phyloP scores from a whole-genome alignment of 139 green algal genomes.

The Micractinium conductrix region DNA sequence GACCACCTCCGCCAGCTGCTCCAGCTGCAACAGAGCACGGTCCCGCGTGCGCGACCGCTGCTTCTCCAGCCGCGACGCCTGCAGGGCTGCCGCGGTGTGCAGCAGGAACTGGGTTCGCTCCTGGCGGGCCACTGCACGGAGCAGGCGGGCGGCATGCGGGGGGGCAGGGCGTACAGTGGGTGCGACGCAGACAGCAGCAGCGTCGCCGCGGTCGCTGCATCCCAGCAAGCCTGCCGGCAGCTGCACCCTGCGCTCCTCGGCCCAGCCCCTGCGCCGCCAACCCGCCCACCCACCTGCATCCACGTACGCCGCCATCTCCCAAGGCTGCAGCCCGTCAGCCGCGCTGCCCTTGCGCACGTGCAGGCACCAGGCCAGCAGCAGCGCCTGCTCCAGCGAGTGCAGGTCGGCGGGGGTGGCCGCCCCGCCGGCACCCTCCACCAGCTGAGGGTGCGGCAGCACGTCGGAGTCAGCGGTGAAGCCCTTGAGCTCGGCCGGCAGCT shows the following conservation, averaged over 20 bases:
- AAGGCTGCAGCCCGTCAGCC: constrained; percentile 60
- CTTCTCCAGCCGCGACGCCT: constrained; percentile 71
- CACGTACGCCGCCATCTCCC: constrained; percentile 83
- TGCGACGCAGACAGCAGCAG: too few relatives aligned
- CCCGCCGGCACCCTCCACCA: constrained; percentile 43
- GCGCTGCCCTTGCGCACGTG: constrained; percentile 69
- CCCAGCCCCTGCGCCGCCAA: too few relatives aligned
- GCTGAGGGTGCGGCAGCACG: constrained; percentile 59
- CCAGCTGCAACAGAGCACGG: constrained; percentile 75
- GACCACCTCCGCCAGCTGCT: constrained; percentile 63
- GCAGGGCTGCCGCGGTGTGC: constrained; percentile 50
- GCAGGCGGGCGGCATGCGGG: too few relatives aligned
- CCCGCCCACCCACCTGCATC: constrained; percentile 55
- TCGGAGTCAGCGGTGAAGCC: constrained; percentile 37
- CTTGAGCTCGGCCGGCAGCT: constrained; percentile 18
- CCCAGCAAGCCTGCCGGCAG: too few relatives aligned
- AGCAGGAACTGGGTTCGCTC: constrained; percentile 45
- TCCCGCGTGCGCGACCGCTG: constrained; percentile 78
- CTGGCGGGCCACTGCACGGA: constrained; percentile 69
- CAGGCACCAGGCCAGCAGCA: constrained; percentile 70
- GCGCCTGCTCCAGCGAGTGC: constrained; percentile 68
- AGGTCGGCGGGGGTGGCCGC: constrained; percentile 35
- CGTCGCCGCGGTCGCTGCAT: too few relatives aligned
- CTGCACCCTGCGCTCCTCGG: too few relatives aligned
- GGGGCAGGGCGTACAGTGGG: too few relatives aligned